Evolutionary conservation across 192 early-diverging fungal genomes (phyloP), one percentile per base, ranked within the genome.

Genomic region (Coemansia reversa): DNA sequence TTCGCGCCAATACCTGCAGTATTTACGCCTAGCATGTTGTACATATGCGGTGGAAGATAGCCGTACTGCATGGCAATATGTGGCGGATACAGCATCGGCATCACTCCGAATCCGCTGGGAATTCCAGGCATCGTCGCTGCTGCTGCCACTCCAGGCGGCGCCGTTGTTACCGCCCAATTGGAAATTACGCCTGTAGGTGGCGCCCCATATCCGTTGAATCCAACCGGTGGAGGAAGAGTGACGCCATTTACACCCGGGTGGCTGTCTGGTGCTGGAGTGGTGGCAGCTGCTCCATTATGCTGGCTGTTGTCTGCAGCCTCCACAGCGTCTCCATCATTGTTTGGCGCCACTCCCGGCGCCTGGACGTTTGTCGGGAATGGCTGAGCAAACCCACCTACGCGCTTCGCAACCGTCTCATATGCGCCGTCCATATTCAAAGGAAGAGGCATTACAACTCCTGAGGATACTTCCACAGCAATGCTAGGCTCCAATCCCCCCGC

Each of bases 21-120:
- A 45, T 63, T 66, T 45, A 70, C 63, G 3, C 61, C 55, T 2
- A 61, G 67, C 67, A 79, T 70, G 2, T 62, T 63, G 32, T 71
- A 74, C 72, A 80, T 80, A 39, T 71, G 77, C n/a, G 77, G 72
- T 16, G 68, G 72, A n/a, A 74, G 30, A 48, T 65, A 80, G 6
- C 72, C 77, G 52, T 63, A 74, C 62, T 70, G 72, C 72, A 80
- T 80, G 3, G 72, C 65, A 28, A 80, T 30, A 28, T 69, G 77
- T 9, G 75, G 72, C 42, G 66, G 62, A 30, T 67, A 80, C 24
- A 69, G 77, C 72, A 80, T 33, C 6, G 77, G 77, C 72, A 80
- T 57, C 20, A 63, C 55, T 0, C 77, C 77, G 35, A 65, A 80
- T 30, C 66, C 62, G 24, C 75, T 63, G 6, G 69, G 65, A 12